Conservation (phyloP, 768 basidiomycete genomes). For the Heimioporus sp. region DNA sequence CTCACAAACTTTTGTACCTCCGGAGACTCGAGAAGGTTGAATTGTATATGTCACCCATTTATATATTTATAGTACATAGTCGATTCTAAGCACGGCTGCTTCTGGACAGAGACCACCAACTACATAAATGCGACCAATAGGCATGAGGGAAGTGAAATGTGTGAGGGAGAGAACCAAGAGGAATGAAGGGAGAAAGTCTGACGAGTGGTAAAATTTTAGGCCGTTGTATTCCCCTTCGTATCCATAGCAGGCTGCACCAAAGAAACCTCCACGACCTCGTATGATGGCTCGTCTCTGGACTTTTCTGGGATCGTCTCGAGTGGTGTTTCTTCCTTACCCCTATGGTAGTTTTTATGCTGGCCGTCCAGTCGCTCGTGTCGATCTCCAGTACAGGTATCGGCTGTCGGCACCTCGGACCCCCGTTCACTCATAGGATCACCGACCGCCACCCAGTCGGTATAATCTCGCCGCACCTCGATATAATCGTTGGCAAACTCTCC, state of each 20-base stretch:
- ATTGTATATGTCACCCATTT: not conserved
- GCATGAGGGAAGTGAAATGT: too few species aligned
- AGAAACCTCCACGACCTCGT: not conserved
- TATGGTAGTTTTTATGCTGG: not conserved
- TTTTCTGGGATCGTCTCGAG: constrained; percentile 19
- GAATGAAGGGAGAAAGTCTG: not conserved
- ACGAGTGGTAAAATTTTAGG: not conserved
- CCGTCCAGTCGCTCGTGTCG: constrained; percentile 38
- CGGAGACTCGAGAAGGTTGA: not conserved
- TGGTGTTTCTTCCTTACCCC: constrained; percentile 11
- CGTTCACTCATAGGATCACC: constrained; percentile 14
- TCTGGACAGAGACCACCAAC: too few species aligned
- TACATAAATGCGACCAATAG: too few species aligned
- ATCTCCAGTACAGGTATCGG: constrained; percentile 30
- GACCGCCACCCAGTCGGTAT: constrained; percentile 47
- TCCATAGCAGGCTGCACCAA: not conserved
- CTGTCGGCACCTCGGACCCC: constrained; percentile 6
- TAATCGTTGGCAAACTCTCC: constrained; percentile 71
- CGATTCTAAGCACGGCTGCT: too few species aligned
- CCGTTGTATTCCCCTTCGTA: not conserved
- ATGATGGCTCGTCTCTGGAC: not conserved
- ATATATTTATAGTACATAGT: too few species aligned
- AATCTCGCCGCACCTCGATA: constrained; percentile 67
- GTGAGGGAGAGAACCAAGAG: too few species aligned
- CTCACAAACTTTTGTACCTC: not conserved